phyloP scores from a whole-genome alignment of 2,329 filamentous ascomycete species.

The Coniosporium tulheliwenetii region DNA sequence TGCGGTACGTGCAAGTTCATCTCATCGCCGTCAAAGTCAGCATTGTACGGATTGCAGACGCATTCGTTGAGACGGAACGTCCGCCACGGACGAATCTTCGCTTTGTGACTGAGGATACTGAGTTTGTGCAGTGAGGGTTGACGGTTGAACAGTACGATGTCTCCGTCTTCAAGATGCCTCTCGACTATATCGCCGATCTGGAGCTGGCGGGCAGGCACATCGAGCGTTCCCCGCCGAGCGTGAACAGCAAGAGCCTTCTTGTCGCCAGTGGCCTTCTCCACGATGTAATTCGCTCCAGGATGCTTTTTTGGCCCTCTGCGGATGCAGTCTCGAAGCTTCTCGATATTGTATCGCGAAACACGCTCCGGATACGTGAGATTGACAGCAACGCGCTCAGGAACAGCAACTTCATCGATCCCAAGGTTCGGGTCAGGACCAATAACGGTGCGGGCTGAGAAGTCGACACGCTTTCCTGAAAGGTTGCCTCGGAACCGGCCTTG shows the following conservation, averaged over 20 bases:
- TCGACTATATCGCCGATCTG: slow-evolving; percentile 80
- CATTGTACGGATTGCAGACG: slow-evolving; percentile 96
- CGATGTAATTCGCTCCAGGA: slow-evolving; percentile 74
- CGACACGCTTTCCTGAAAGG: slow-evolving; percentile 91
- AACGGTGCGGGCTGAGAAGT: slow-evolving; percentile 93
- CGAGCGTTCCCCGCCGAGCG: slow-evolving; percentile 40
- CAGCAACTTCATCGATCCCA: slow-evolving; percentile 82
- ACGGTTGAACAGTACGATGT: slow-evolving; percentile 94
- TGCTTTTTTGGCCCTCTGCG: slow-evolving; percentile 62
- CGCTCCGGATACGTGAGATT: slow-evolving; percentile 92
- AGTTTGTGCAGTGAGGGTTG: slow-evolving; percentile 97
- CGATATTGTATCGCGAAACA: slow-evolving; percentile 70
- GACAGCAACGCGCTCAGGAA: slow-evolving; percentile 82
- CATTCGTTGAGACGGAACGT: slow-evolving; percentile 97
- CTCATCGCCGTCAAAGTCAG: slow-evolving; percentile 97
- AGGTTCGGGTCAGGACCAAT: slow-evolving; percentile 96
- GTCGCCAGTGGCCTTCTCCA: slow-evolving; percentile 54
- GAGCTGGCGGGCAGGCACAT: slow-evolving; percentile 57
- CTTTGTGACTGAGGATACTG: slow-evolving; percentile 92
- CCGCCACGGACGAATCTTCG: slow-evolving; percentile 84
- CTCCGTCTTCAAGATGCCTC: slow-evolving; percentile 84
- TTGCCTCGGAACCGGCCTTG: slow-evolving; percentile 96
- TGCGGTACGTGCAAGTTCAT: slow-evolving; percentile 99
- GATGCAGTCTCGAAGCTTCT: slow-evolving; percentile 62
- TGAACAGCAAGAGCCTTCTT: slow-evolving; percentile 53